Evolutionary conservation across 176 grass and related monocot species (phyloP).

Genomic region (Bromus sterilis): DNA sequence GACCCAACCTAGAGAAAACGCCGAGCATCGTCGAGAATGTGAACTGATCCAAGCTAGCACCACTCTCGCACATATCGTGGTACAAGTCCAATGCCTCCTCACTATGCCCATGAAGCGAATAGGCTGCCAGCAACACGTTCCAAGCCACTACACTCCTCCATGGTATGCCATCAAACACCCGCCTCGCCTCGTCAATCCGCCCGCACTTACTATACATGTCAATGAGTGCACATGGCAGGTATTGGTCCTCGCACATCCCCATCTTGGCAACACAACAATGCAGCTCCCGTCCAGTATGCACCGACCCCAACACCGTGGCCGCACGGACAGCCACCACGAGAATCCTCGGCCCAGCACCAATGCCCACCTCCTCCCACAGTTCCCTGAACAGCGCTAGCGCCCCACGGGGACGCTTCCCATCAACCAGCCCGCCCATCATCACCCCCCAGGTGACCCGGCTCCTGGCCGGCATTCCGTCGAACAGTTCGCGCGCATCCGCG

Average conservation of each 20-base stretch:
- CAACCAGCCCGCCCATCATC: constrained; percentile 60
- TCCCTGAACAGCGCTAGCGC: constrained; percentile 50
- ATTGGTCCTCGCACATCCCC: constrained; percentile 24
- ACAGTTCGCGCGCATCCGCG: constrained; percentile 43
- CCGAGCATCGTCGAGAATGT: constrained; percentile 59
- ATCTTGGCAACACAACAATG: constrained; percentile 61
- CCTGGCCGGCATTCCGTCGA: constrained; percentile 52
- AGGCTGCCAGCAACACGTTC: constrained; percentile 65
- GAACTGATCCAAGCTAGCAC: constrained; percentile 57
- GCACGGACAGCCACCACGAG: constrained; percentile 50
- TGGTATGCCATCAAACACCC: constrained; percentile 49
- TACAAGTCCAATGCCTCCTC: constrained; percentile 67
- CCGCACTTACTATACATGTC: constrained; percentile 88
- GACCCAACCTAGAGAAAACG: constrained; percentile 57
- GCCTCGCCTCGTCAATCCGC: constrained; percentile 34
- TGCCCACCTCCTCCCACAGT: constrained; percentile 22
- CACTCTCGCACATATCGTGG: constrained; percentile 38
- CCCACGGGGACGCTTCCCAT: constrained; percentile 19
- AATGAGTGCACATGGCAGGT: constrained; percentile 49
- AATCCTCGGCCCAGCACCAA: constrained; percentile 1
- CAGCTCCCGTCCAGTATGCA: constrained; percentile 42
- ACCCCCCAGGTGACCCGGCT: constrained; percentile 44
- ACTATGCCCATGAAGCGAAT: constrained; percentile 48
- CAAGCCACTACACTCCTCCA: constrained; percentile 42
- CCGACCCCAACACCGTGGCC: constrained; percentile 12